A percentile compares a stretch with the other conserved stretches of the same genome.
Evolutionary conservation across 2,329 filamentous ascomycete genomes (phyloP).

Genomic region (Hypoxylon sp.): DNA sequence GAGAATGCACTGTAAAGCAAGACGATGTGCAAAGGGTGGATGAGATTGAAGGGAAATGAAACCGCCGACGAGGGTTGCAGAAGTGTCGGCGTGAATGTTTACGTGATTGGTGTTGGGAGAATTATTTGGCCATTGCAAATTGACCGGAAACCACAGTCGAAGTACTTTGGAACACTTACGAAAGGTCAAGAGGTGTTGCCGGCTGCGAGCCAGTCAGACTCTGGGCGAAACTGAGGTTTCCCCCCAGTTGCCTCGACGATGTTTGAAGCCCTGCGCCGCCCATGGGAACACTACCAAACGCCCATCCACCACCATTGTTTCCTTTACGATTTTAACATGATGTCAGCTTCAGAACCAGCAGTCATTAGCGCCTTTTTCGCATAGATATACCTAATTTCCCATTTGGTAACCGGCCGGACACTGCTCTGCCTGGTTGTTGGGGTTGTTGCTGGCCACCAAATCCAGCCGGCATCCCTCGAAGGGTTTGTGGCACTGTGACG

Average conservation of each 20-base stretch:
- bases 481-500: conserved; percentile 69
- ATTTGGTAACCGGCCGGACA: conserved; percentile 71
- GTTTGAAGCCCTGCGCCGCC: conserved; percentile 66
- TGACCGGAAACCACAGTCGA: conserved; percentile 19
- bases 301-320: conserved; percentile 69
- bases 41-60: not conserved
- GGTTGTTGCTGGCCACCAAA: conserved; percentile 71
- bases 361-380: conserved; percentile 16
- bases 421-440: conserved; percentile 66
- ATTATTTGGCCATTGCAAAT: not conserved
- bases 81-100: not conserved
- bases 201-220: conserved; percentile 73
- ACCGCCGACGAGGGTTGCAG: not conserved
- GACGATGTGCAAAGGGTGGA: not conserved
- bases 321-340: conserved; percentile 50
- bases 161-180: conserved; percentile 64
- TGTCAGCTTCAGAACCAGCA: conserved; percentile 46
- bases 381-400: conserved; percentile 71
- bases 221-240: conserved; percentile 75
- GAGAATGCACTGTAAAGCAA: conserved; percentile 3
- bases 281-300: conserved; percentile 73
- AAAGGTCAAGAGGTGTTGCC: conserved; percentile 71
- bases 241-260: conserved; percentile 65
- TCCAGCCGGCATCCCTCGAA: conserved; percentile 71
- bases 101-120: not conserved